Base-by-base conservation (phyloP, 2,329 filamentous ascomycete species). In the Alternaria metachromatica region DNA sequence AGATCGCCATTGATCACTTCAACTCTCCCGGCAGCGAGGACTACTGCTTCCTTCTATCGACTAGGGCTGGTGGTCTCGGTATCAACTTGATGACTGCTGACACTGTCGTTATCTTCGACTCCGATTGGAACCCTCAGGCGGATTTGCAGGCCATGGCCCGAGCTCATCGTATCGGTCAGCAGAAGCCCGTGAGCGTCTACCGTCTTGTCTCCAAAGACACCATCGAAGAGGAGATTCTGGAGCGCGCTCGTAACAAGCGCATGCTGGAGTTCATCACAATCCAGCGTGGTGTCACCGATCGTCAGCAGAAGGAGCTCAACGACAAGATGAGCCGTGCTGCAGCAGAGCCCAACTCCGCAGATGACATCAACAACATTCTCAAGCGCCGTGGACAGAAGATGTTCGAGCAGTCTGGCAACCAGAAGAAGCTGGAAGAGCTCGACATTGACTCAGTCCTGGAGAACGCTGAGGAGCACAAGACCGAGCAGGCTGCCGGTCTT, bases 31-130 rank as follows among this genome's bases (percentile, higher is more conserved):
- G 90, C 11, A 99, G 96, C 78, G 91, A 93, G 5, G 96, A 99
- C 76, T 99, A 99, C 76, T 97, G 93, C 76, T 99, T 99, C 80
- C 84, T 99, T 48, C 86, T 99, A 1, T 99, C 96, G 3, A 99
- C 96, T 2, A 89, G 96, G 75, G 96, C 96, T 58, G 96, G 96
- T 84, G 96, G 96, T 79, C 86, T 99, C n/a, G 96, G 96, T 66
- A 99, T 99, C 84, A 99, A 99, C 74, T 82, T 99, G 58, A 99
- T 98, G 93, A 98, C 96, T 23, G 96, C 96, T 8, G 96, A 99
- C 76, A 99, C 96, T 1, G 96, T 99, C 69, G 90, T 99, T 72
- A 91, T 99, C 48, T 99, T 98, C 74, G 96, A 99, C 79, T 98
- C 96, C 0, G 94, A 97, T 76, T 99, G 96, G 96, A 99, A 99